Evolutionary conservation across 768 basidiomycete genomes (phyloP), one percentile per base, ranked within the genome.

Genomic region (Fomitopsis serialis): DNA sequence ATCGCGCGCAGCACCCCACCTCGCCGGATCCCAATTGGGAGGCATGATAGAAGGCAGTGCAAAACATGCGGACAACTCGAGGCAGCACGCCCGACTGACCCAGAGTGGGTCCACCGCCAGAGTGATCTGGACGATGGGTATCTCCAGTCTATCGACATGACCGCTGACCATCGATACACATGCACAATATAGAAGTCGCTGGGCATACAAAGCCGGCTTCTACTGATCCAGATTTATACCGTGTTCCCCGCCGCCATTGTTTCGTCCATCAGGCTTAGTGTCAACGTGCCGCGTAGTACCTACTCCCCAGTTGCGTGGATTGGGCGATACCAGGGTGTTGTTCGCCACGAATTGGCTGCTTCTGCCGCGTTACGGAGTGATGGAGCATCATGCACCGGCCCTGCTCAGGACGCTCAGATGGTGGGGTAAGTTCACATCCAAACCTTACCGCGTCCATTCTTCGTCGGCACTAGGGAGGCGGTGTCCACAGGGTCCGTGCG

Each of bases 51-150:
- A 40, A 49, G 48, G 48, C 48, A 37, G 48, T 49, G 48, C 36
- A 19, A 13, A 48, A 48, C 48, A 49, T 49, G 48, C 48, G 48
- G 48, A 25, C 48, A 32, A 34, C 48, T 49, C 48, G 48, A 49
- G 48, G 48, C 48, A 49, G 48, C 11, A 49, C 23, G 46, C 5
- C 46, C n/a, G 19, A 47, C 29, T 25, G 23, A 40, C 35, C 48
- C 48, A 49, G 35, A 40, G 48, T 49, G n/a, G 25, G 35, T 27
- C 34, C 35, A 36, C 32, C 15, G 19, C 22, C 19, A 15, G 19
- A 21, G 36, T 29, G 35, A 49, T 49, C 36, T 49, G 8, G 48
- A 27, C 21, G 48, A 36, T 49, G 48, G 32, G 13, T 49, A 49
- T 49, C 48, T 49, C 34, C 37, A 40, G 29, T 19, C 37, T 40